A percentile compares a stretch with the other conserved stretches of the same genome.
phyloP scores from a whole-genome alignment of 2,329 filamentous ascomycete species.

The Cladosporium cucumerinum region DNA sequence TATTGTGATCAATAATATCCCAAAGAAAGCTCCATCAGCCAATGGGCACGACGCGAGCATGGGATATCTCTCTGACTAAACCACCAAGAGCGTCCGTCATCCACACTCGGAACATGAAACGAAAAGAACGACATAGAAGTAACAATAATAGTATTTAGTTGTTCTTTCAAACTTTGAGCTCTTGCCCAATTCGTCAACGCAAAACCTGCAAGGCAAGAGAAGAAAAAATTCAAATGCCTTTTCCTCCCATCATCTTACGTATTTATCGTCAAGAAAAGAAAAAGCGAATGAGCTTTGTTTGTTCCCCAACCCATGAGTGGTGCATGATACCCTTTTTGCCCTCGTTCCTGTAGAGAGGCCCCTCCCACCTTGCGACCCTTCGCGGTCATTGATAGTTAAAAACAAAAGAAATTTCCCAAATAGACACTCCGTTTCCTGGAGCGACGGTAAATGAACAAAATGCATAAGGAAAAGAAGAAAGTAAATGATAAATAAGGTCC shows the following conservation, averaged over 20 bases:
- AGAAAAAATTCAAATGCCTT: neutral
- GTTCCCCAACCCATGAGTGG: neutral
- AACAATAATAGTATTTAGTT: neutral
- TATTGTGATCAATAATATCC: neutral
- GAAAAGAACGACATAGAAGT: neutral
- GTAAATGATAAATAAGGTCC: neutral
- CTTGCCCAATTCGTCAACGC: neutral
- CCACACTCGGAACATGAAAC: too few species aligned
- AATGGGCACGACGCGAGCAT: neutral
- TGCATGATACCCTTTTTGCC: neutral
- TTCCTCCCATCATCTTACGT: neutral
- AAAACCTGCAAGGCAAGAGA: neutral
- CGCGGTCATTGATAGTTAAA: neutral
- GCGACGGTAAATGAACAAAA: slow-evolving; percentile 11
- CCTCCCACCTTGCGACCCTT: neutral
- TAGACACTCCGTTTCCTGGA: neutral
- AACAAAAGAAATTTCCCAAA: slow-evolving; percentile 9
- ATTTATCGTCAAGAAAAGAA: slow-evolving; percentile 1
- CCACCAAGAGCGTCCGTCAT: neutral
- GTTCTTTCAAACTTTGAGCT: neutral
- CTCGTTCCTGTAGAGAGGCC: neutral
- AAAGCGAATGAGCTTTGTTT: slow-evolving; percentile 3
- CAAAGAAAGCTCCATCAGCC: neutral
- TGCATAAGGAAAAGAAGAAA: neutral
- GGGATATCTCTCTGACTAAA: neutral